phyloP scores from a whole-genome alignment of 352 stramenopile species.

The Thalassiosira oceanica region DNA sequence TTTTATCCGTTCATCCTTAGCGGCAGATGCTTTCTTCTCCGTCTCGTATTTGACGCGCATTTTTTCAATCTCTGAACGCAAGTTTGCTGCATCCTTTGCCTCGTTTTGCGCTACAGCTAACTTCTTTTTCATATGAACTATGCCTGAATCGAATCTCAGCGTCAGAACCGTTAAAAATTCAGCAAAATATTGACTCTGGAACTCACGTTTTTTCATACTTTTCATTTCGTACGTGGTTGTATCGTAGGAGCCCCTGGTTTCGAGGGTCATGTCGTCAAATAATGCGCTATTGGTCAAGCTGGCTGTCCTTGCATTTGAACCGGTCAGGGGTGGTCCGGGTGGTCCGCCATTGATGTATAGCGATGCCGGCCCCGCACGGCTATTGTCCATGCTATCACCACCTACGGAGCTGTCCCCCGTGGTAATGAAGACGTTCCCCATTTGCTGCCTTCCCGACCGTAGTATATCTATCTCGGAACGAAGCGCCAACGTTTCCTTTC shows the following conservation, averaged over 20 bases:
- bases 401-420: background rate
- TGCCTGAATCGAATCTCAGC: too few species aligned
- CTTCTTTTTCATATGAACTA: constrained; percentile 57
- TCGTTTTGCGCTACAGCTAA: constrained; percentile 27
- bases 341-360: too few species aligned
- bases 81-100: constrained; percentile 31
- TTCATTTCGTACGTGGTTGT: constrained; percentile 41
- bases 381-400: background rate
- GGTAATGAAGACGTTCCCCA: constrained; percentile 4
- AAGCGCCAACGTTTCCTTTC: constrained; percentile 19
- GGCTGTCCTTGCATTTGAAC: too few species aligned
- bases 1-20: constrained; percentile 39
- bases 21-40: constrained; percentile 24
- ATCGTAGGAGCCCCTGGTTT: constrained; percentile 28
- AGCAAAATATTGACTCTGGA: too few species aligned
- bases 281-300: too few species aligned
- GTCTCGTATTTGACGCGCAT: constrained; percentile 32
- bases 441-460: constrained; percentile 1
- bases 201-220: constrained; percentile 45
- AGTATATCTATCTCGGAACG: constrained; percentile 15
- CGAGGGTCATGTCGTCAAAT: constrained; percentile 48
- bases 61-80: constrained; percentile 29
- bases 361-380: too few species aligned
- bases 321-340: too few species aligned
- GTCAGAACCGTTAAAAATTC: too few species aligned